Conservation (phyloP, 2,329 filamentous ascomycete species). For the Fusarium vanettenii region DNA sequence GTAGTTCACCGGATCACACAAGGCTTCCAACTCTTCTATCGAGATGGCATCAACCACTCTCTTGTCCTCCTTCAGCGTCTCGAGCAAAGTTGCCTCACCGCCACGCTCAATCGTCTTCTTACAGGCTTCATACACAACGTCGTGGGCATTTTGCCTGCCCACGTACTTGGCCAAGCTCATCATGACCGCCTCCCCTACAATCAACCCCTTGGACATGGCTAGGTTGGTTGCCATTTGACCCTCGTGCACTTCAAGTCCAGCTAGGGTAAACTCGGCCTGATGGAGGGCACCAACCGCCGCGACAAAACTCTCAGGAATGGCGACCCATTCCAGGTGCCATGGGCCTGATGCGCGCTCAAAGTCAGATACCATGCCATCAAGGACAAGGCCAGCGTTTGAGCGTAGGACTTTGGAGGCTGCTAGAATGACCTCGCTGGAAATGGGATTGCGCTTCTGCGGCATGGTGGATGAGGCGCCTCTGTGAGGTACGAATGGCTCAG, state of each 20-base stretch:
- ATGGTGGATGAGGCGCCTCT: slow-evolving; percentile 66
- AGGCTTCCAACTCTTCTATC: neutral
- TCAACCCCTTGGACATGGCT: slow-evolving; percentile 62
- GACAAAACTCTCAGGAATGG: slow-evolving; percentile 65
- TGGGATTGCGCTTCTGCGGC: slow-evolving; percentile 70
- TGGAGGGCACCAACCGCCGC: slow-evolving; percentile 62
- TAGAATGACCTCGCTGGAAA: slow-evolving; percentile 67
- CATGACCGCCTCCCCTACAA: slow-evolving; percentile 71
- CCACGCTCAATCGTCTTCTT: slow-evolving; percentile 17
- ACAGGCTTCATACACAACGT: slow-evolving; percentile 67
- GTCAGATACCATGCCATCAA: slow-evolving; percentile 68
- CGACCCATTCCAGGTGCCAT: slow-evolving; percentile 70
- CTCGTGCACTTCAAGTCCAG: slow-evolving; percentile 62
- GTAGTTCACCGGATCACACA: slow-evolving; percentile 19
- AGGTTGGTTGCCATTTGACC: slow-evolving; percentile 63
- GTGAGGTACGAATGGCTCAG: slow-evolving; percentile 66
- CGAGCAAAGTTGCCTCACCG: slow-evolving; percentile 2
- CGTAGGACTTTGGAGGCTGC: slow-evolving; percentile 65
- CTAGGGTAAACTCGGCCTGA: slow-evolving; percentile 65
- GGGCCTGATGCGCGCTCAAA: slow-evolving; percentile 68
- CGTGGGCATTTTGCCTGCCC: slow-evolving; percentile 65
- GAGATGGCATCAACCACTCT: neutral
- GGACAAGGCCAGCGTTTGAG: slow-evolving; percentile 61
- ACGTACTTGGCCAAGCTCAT: slow-evolving; percentile 66
- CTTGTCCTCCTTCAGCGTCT: neutral